These are phyloP conservation scores for Rhytidiadelphus loreus DNA, from an alignment of 225 moss, liverwort and hornwort species.

Conservation along the genomic window DNA sequence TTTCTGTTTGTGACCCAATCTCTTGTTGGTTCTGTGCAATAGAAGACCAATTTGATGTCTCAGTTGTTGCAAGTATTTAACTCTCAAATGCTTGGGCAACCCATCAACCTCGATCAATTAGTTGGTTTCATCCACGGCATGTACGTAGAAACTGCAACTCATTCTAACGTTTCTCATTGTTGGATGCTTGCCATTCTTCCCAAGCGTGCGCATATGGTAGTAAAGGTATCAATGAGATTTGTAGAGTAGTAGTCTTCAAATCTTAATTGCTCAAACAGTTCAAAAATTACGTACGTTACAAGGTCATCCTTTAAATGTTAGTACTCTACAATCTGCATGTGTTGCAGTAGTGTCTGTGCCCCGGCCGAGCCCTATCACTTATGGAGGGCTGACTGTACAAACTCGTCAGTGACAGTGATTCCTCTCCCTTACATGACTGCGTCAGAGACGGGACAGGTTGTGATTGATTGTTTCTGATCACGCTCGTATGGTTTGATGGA, in stretches of 20 bases:
- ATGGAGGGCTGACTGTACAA: no score
- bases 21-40: not conserved
- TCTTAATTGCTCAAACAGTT: no score
- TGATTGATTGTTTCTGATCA: not conserved
- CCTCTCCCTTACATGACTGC: not conserved
- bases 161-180: not conserved
- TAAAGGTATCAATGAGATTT: not conserved
- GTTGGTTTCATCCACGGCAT: not conserved
- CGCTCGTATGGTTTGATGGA: conserved; percentile 10
- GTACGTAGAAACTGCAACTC: not conserved
- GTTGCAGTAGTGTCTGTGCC: no score
- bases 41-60: not conserved
- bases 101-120: not conserved
- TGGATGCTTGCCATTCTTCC: not conserved
- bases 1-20: not conserved
- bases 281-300: no score
- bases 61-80: not conserved
- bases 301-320: no score
- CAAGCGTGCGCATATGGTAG: not conserved
- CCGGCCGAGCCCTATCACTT: no score
- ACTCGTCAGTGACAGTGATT: no score
- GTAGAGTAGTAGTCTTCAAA: no score
- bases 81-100: not conserved
- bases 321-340: no score
- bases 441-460: not conserved